Conservation (phyloP, 2,329 filamentous ascomycete species). For the Microsporum ferrugineum region DNA sequence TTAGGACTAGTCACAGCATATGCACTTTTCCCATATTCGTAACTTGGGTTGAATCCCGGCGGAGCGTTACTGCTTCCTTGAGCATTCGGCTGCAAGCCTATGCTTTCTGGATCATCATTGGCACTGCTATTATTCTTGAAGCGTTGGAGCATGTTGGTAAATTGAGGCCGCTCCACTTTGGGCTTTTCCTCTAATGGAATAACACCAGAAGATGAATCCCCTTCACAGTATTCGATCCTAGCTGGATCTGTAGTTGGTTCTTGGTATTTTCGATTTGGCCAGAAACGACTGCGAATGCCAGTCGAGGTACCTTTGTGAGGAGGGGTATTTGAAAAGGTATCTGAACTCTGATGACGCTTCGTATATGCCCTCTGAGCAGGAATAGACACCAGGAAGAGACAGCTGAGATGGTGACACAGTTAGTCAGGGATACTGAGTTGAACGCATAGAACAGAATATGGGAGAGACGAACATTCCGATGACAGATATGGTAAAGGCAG, state of each 20-base stretch:
- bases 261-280: not conserved
- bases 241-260: not conserved
- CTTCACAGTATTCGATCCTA: conserved; percentile 5
- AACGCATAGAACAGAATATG: not conserved
- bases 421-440: not conserved
- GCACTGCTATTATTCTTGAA: not conserved
- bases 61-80: not conserved
- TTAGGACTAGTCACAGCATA: not conserved
- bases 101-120: not conserved
- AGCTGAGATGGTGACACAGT: not conserved
- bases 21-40: not conserved
- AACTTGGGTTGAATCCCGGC: not conserved
- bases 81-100: not conserved
- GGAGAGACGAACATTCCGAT: conserved; percentile 53
- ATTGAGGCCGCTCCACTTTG: conserved; percentile 9
- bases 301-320: not conserved
- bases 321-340: not conserved
- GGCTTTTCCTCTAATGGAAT: conserved; percentile 8
- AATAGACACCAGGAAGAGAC: conserved; percentile 10
- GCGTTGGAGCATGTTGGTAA: conserved; percentile 6
- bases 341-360: not conserved
- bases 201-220: not conserved
- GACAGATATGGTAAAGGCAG: conserved; percentile 65
- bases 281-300: not conserved
- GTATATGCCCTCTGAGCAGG: conserved; percentile 7